Conservation (phyloP, 2,329 filamentous ascomycete genomes). For the Neopestalotiopsis sp. region DNA sequence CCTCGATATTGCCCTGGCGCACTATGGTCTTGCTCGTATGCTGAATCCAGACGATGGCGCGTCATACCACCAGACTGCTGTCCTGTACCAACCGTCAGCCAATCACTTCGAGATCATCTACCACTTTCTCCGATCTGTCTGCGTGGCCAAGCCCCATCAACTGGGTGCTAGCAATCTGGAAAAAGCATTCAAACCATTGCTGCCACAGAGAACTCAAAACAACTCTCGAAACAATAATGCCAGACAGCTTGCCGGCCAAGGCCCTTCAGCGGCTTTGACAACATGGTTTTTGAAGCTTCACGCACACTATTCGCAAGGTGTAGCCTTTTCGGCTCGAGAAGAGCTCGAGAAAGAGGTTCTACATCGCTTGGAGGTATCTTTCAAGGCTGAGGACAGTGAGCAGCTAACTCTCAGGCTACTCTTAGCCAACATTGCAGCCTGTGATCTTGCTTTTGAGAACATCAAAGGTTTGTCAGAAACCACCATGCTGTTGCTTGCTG, state of each 20-base stretch:
- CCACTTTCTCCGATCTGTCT: conserved; percentile 84
- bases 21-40: conserved; percentile 81
- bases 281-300: conserved; percentile 88
- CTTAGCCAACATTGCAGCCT: conserved; percentile 84
- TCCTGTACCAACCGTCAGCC: conserved; percentile 78
- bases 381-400: conserved; percentile 71
- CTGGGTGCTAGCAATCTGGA: conserved; percentile 78
- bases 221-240: conserved; percentile 37
- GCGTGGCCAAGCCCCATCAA: conserved; percentile 75
- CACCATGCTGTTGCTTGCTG: not conserved
- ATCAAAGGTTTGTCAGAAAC: conserved; percentile 55
- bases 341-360: conserved; percentile 88
- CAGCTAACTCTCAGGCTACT: conserved; percentile 77
- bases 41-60: conserved; percentile 80
- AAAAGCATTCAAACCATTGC: conserved; percentile 71
- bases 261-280: conserved; percentile 67
- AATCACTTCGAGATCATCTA: conserved; percentile 88
- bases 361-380: conserved; percentile 73
- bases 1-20: conserved; percentile 80
- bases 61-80: conserved; percentile 88
- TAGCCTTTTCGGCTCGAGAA: conserved; percentile 74
- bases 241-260: conserved; percentile 45
- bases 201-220: conserved; percentile 42
- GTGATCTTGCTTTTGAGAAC: conserved; percentile 70
- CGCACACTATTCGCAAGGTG: conserved; percentile 80